Conservation (phyloP, 768 basidiomycete species). For the Tephrocybe sp. region DNA sequence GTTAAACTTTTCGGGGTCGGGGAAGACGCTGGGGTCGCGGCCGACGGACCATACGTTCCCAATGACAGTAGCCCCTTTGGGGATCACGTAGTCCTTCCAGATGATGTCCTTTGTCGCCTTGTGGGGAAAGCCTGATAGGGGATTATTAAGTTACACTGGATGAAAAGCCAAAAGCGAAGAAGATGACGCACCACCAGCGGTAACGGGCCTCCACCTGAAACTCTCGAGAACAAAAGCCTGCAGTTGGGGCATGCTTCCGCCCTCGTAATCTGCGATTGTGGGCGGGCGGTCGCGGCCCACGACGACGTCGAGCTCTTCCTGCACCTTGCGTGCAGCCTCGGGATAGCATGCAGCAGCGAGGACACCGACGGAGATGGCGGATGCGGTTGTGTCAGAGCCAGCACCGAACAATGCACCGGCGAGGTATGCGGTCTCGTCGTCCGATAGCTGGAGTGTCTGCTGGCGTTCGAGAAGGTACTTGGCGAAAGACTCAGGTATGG, state of each 20-base stretch:
- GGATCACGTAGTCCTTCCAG: slow-evolving; percentile 55
- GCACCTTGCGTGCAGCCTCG: slow-evolving; percentile 47
- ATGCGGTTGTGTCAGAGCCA: slow-evolving; percentile 65
- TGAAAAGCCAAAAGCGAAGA: background rate
- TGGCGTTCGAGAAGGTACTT: slow-evolving; percentile 60
- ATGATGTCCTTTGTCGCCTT: slow-evolving; percentile 63
- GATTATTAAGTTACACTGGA: background rate
- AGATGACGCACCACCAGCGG: slow-evolving; percentile 38
- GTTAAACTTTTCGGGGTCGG: slow-evolving; percentile 57
- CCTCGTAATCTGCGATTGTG: background rate
- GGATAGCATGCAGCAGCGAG: slow-evolving; percentile 60
- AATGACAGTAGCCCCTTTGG: slow-evolving; percentile 55
- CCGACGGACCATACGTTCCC: slow-evolving; percentile 66
- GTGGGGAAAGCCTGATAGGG: slow-evolving; percentile 52
- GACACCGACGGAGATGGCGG: slow-evolving; percentile 54
- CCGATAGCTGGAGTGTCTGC: slow-evolving; percentile 49
- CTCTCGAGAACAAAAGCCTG: slow-evolving; percentile 52
- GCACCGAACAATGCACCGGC: slow-evolving; percentile 68
- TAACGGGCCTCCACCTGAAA: slow-evolving; percentile 54
- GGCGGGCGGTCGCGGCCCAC: slow-evolving; percentile 43
- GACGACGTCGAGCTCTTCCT: slow-evolving; percentile 54
- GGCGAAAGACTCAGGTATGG: slow-evolving; percentile 48
- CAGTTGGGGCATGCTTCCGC: slow-evolving; percentile 29
- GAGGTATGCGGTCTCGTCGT: slow-evolving; percentile 61
- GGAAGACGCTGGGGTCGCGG: slow-evolving; percentile 57